Evolutionary conservation across 495 filamentous ascomycete species (phyloP).

Genomic region (Neurospora sp.): DNA sequence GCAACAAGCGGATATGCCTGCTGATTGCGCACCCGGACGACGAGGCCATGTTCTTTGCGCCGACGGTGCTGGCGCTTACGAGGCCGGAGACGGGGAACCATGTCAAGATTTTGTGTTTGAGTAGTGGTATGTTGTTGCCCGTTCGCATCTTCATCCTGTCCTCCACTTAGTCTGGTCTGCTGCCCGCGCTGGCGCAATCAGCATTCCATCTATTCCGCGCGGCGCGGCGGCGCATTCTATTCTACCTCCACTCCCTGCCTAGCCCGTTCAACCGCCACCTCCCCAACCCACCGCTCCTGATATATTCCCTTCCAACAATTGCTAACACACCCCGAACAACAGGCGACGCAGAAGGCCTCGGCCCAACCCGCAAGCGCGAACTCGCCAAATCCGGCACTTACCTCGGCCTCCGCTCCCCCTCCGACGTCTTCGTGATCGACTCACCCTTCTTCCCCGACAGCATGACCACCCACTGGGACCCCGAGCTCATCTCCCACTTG

Average conservation of each 20-base stretch:
- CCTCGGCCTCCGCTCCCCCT: conserved; percentile 60
- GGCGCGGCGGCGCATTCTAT: no score
- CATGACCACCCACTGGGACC: conserved; percentile 67
- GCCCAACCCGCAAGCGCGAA: conserved; percentile 71
- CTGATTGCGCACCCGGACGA: conserved; percentile 97
- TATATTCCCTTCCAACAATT: background rate
- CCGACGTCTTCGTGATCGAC: conserved; percentile 77
- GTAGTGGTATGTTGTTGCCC: no score
- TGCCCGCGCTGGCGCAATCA: no score
- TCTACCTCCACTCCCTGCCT: no score
- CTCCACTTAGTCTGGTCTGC: no score
- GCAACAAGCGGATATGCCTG: conserved; percentile 73
- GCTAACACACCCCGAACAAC: background rate
- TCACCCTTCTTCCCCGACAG: conserved; percentile 76
- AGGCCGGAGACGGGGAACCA: conserved; percentile 67
- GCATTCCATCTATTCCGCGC: no score
- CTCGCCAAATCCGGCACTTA: conserved; percentile 64
- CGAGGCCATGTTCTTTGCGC: conserved; percentile 99
- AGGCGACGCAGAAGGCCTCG: conserved; percentile 82
- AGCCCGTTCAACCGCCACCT: no score
- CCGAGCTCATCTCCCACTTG: conserved; percentile 55
- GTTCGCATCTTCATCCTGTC: no score
- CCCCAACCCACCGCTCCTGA: no score
- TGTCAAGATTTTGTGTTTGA: conserved; percentile 87
- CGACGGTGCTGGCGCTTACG: conserved; percentile 72